Base-by-base conservation (phyloP, 176 grass and related monocot species). In the Secale cereale region DNA sequence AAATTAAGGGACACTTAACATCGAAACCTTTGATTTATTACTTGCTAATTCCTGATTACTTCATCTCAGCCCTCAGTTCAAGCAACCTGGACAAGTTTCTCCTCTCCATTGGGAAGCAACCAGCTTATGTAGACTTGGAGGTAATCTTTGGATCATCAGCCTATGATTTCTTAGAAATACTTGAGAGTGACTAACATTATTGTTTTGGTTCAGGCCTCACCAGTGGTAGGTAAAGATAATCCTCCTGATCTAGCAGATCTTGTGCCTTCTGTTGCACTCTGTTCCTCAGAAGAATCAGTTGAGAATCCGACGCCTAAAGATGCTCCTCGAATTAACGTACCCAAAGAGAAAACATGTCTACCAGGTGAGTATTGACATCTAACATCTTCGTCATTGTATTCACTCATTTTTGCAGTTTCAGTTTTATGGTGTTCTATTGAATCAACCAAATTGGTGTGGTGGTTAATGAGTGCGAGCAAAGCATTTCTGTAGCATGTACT, bases 21-120 rank as follows among this genome's bases (percentile, higher is more conserved):
- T 19, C 62, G 35, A 28, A 83, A 35, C 41, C 37, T 76, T 79
- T 82, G 36, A 37, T 37, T 64, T 52, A 52, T 39, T 31, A 79
- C 57, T 76, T 26, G 23, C 86, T 37, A 83, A 81, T 22, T 77
- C 43, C 20, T 80, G 28, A 46, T 82, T 83, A 77, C 56, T 70
- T 81, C 74, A 62, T 78, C 22, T 59, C 86, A 99, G 97, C 91
- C 89, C 84, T 94, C 48, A 96, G 69, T 74, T 88, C 93, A 89
- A 91, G 76, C 65, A 85, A 92, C 85, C 89, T 99, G 7, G 91
- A 99, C 88, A 99, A 94, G 83, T 99, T 99, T 92, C 82, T 99
- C 30, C 50, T 88, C 56, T 99, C 97, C 77, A 86, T 92, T 82
- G 91, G 91, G 78, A 94, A 87, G 46, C 88, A 94, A n/a, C 91